phyloP scores from a whole-genome alignment of 306 rosid species.

The Cucumis hystrix region DNA sequence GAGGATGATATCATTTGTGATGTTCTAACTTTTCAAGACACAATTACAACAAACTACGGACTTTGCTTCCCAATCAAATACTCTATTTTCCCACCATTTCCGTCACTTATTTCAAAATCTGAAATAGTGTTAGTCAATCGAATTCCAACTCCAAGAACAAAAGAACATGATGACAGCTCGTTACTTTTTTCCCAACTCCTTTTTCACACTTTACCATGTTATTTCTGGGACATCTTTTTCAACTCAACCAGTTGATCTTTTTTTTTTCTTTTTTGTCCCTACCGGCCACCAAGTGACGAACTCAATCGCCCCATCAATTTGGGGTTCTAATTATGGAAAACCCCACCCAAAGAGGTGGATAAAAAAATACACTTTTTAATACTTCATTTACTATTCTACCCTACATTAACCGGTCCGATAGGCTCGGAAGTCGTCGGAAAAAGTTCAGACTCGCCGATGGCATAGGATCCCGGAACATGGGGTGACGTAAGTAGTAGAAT shows the following conservation, averaged over 20 bases:
- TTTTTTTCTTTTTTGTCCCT: neutral
- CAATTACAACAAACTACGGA: conserved; percentile 16
- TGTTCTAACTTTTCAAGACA: conserved; percentile 26
- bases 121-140: conserved; percentile 24
- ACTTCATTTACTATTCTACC: conserved; percentile 2
- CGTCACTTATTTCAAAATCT: conserved; percentile 41
- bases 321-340: conserved; percentile 5
- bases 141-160: conserved; percentile 16
- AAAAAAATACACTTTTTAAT: neutral
- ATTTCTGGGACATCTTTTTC: conserved; percentile 30
- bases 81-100: conserved; percentile 24
- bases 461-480: conserved; percentile 45
- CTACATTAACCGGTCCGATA: conserved; percentile 79
- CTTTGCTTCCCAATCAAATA: conserved; percentile 12
- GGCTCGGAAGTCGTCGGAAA: conserved; percentile 62
- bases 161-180: conserved; percentile 39
- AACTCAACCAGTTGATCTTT: conserved; percentile 14
- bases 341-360: conserved; percentile 9
- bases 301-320: conserved; percentile 2
- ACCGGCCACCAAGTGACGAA: neutral
- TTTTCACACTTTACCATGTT: conserved; percentile 27
- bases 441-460: conserved; percentile 39
- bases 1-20: neutral
- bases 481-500: conserved; percentile 53
- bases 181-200: conserved; percentile 23